Conservation (phyloP, 768 basidiomycete species). For the Lepiota subincarnata region DNA sequence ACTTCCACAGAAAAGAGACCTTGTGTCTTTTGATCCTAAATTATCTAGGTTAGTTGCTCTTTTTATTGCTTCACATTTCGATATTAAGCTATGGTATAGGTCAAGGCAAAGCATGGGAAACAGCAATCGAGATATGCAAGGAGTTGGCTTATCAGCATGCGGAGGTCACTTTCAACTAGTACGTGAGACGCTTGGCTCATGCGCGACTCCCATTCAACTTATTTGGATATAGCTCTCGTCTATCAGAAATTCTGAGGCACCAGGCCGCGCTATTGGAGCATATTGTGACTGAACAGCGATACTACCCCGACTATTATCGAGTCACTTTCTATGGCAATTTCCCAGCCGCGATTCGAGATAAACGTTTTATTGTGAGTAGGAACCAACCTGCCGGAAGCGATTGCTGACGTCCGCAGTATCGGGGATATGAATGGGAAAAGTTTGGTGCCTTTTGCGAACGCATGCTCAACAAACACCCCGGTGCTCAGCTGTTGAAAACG, state of each 20-base stretch:
- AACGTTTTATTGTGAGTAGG: conserved; percentile 79
- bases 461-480: conserved; percentile 87
- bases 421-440: conserved; percentile 94
- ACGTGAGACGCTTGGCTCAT: conserved; percentile 22
- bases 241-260: conserved; percentile 82
- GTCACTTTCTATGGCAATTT: conserved; percentile 94
- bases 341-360: conserved; percentile 78
- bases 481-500: conserved; percentile 72
- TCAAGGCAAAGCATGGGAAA: conserved; percentile 97
- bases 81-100: conserved; percentile 39
- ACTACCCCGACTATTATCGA: conserved; percentile 90
- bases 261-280: conserved; percentile 86
- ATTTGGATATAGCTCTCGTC: conserved; percentile 50
- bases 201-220: conserved; percentile 7
- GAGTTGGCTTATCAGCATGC: conserved; percentile 88
- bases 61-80: background rate
- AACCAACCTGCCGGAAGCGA: background rate
- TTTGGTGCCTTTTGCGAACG: conserved; percentile 86
- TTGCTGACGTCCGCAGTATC: conserved; percentile 52
- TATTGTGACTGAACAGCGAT: conserved; percentile 77
- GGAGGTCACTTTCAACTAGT: conserved; percentile 90
- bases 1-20: conserved; percentile 93
- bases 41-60: conserved; percentile 63
- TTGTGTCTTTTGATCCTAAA: conserved; percentile 90
- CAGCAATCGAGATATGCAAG: conserved; percentile 88